These are phyloP conservation scores for Silene coronaria DNA, from an alignment of 179 eudicot genomes.

Conservation along the genomic window DNA sequence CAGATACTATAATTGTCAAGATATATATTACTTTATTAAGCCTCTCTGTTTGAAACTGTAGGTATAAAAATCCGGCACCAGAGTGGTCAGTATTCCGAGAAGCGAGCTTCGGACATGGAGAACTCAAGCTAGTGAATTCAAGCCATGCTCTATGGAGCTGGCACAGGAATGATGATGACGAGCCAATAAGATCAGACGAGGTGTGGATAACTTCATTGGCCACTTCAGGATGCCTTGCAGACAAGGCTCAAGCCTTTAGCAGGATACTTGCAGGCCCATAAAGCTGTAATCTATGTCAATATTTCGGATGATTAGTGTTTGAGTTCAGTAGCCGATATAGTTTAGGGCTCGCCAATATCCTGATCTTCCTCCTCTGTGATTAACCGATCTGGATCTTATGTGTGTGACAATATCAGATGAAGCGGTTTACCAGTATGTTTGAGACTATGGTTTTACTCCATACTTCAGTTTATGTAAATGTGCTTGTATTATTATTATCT, in stretches of 20 bases:
- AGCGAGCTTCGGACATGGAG: conserved; percentile 98
- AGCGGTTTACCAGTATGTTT: conserved; percentile 10
- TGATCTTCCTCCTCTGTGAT: neutral
- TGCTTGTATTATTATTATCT: neutral
- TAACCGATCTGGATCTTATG: neutral
- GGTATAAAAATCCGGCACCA: conserved; percentile 70
- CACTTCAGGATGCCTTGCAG: conserved; percentile 54
- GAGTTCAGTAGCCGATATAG: neutral
- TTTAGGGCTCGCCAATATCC: neutral
- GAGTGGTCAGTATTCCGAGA: conserved; percentile 95
- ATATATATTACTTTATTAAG: neutral
- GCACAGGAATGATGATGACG: conserved; percentile 96
- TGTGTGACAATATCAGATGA: neutral
- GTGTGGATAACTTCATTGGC: conserved; percentile 72
- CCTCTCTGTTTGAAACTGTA: conserved; percentile 24
- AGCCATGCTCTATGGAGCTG: conserved; percentile 92
- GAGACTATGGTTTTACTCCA: neutral
- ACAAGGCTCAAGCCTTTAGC: conserved; percentile 38
- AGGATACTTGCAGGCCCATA: conserved; percentile 46
- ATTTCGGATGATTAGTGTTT: neutral
- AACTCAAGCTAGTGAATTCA: conserved; percentile 66
- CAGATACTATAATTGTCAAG: neutral
- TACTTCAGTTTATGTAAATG: neutral
- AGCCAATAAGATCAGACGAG: conserved; percentile 69
- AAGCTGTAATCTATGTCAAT: conserved; percentile 6